These are phyloP conservation scores for Oxytropis ochrocephala DNA, from an alignment of 306 rosid genomes.

Conservation along the genomic window DNA sequence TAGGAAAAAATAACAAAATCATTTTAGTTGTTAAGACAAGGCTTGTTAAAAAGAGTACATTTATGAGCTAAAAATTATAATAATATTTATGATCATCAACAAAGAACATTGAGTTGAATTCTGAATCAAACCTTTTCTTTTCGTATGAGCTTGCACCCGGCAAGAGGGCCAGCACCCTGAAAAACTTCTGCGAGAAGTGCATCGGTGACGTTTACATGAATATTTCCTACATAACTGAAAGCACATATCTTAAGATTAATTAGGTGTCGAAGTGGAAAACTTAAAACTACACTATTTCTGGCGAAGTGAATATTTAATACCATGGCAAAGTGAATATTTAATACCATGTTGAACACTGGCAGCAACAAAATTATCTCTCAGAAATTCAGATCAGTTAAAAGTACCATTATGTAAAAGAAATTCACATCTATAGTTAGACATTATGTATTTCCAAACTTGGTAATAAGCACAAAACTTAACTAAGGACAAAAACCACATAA, in stretches of 20 bases:
- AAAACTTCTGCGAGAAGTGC: slow-evolving; percentile 59
- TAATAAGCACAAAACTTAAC: neutral
- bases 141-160: slow-evolving; percentile 58
- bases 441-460: neutral
- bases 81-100: neutral
- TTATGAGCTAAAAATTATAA: neutral
- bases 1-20: neutral
- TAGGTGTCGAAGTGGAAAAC: slow-evolving; percentile 10
- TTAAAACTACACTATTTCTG: neutral
- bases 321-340: neutral
- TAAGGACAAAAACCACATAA: neutral
- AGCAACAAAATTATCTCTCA: neutral
- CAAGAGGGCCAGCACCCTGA: slow-evolving; percentile 59
- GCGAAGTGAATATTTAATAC: too few species aligned
- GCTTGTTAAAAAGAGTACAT: neutral
- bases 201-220: slow-evolving; percentile 57
- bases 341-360: slow-evolving; percentile 4
- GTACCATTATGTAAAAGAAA: neutral
- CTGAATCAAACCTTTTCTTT: slow-evolving; percentile 48
- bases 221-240: slow-evolving; percentile 62
- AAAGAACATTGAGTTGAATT: slow-evolving; percentile 17
- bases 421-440: neutral
- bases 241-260: slow-evolving; percentile 13
- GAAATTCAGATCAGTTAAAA: slow-evolving; percentile 8
- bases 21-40: neutral